A percentile compares a stretch with the other conserved stretches of the same genome.
These are phyloP conservation scores for Talaromyces proteolyticus DNA, from an alignment of 495 filamentous ascomycete species.

Conservation along the genomic window DNA sequence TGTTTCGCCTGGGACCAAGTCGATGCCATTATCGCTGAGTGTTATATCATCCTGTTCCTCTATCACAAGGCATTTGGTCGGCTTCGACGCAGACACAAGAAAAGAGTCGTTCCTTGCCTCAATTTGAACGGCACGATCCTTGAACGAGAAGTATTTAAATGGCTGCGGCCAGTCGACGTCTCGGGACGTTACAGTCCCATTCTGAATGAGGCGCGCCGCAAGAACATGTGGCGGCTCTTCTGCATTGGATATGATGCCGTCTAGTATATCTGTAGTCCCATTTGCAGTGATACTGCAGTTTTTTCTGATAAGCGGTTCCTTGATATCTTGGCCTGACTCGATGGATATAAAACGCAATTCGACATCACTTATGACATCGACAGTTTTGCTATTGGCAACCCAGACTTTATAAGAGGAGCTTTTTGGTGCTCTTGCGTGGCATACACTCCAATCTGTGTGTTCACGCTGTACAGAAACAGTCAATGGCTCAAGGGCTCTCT, in stretches of 20 bases:
- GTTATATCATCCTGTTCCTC: constrained; percentile 32
- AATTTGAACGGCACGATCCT: constrained; percentile 28
- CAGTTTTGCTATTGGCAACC: constrained; percentile 61
- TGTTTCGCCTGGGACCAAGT: constrained; percentile 41
- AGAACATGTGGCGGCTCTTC: constrained; percentile 53
- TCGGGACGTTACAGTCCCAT: constrained; percentile 59
- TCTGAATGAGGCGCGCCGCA: constrained; percentile 51
- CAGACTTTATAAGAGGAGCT: constrained; percentile 67
- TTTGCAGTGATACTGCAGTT: constrained; percentile 58
- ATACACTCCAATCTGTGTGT: constrained; percentile 59
- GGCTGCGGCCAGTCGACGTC: constrained; percentile 92
- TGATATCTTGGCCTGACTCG: constrained; percentile 60
- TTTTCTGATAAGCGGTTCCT: constrained; percentile 42
- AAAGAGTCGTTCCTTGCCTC: constrained; percentile 7
- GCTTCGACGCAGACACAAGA: constrained; percentile 23
- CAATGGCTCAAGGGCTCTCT: constrained; percentile 71
- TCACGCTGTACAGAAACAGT: constrained; percentile 71
- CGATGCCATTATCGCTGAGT: constrained; percentile 37
- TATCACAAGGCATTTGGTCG: constrained; percentile 34
- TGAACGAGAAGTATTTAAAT: constrained; percentile 75
- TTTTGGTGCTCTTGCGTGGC: constrained; percentile 51
- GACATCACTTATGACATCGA: constrained; percentile 51
- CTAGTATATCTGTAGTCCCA: constrained; percentile 68
- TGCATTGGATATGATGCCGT: constrained; percentile 52
- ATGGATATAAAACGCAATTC: constrained; percentile 72